Evolutionary conservation across 2,329 filamentous ascomycete species (phyloP).

Genomic region (Blastomyces gilchristii): DNA sequence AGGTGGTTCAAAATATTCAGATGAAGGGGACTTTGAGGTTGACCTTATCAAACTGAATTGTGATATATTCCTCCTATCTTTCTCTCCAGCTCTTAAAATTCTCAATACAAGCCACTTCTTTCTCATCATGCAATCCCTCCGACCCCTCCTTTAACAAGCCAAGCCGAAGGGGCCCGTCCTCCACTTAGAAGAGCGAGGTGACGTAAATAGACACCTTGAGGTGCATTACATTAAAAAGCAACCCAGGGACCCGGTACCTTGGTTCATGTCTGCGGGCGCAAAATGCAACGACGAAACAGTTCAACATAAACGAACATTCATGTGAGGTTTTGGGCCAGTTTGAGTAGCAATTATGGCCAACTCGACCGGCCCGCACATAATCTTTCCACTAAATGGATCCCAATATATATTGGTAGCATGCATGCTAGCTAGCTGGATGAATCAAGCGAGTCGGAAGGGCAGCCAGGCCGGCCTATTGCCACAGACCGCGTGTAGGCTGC

Average conservation of each 20-base stretch:
- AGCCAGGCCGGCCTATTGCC: slow-evolving; percentile 1
- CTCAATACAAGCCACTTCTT: not conserved
- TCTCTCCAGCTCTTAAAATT: not conserved
- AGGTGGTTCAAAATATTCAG: not conserved
- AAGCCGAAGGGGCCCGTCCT: not conserved
- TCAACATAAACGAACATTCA: not conserved
- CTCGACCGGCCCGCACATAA: not conserved
- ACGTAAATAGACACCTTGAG: not conserved
- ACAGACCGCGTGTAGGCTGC: slow-evolving; percentile 2
- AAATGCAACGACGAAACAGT: not conserved
- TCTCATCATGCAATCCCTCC: not conserved
- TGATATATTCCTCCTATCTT: not conserved
- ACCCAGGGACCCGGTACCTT: not conserved
- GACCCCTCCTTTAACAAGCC: not conserved
- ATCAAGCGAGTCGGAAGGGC: not conserved
- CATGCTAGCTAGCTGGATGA: not conserved
- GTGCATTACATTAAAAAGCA: not conserved
- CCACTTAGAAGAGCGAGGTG: not conserved
- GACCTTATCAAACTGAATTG: not conserved
- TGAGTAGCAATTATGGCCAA: not conserved
- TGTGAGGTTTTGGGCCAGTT: not conserved
- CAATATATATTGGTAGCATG: not conserved
- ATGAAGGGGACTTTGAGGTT: not conserved
- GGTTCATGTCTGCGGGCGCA: not conserved
- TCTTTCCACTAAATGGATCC: not conserved